Evolutionary conservation across 2,329 filamentous ascomycete species (phyloP).

Genomic region (Plectosphaerella cucumerina): DNA sequence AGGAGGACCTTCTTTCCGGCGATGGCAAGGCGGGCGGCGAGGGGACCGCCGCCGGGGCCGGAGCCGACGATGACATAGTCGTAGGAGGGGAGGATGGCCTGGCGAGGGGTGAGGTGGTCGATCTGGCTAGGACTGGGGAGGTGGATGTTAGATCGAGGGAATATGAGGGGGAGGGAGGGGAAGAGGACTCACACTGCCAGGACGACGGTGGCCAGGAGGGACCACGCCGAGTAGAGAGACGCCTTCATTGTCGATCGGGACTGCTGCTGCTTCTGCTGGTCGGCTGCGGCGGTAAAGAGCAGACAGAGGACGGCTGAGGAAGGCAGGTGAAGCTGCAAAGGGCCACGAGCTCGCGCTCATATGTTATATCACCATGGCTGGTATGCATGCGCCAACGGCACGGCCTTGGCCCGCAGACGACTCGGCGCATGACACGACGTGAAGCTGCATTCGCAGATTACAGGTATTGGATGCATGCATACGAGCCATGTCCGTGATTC

Average conservation of each 20-base stretch:
- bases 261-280: background rate
- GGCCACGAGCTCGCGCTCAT: background rate
- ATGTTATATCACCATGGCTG: background rate
- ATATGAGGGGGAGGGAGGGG: background rate
- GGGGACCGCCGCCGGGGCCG: conserved; percentile 50
- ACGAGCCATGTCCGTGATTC: too few species aligned
- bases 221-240: background rate
- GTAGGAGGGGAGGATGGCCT: conserved; percentile 25
- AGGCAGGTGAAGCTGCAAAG: background rate
- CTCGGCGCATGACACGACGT: background rate
- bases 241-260: background rate
- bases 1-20: conserved; percentile 54
- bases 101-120: conserved; percentile 1
- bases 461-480: too few species aligned
- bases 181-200: background rate
- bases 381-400: background rate
- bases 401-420: background rate
- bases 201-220: background rate
- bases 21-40: conserved; percentile 51
- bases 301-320: background rate
- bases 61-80: conserved; percentile 59
- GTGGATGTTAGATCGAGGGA: background rate
- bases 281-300: background rate
- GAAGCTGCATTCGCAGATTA: too few species aligned
- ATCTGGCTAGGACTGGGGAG: background rate